phyloP scores from a whole-genome alignment of 306 rosid species.

The Vigna radiata region DNA sequence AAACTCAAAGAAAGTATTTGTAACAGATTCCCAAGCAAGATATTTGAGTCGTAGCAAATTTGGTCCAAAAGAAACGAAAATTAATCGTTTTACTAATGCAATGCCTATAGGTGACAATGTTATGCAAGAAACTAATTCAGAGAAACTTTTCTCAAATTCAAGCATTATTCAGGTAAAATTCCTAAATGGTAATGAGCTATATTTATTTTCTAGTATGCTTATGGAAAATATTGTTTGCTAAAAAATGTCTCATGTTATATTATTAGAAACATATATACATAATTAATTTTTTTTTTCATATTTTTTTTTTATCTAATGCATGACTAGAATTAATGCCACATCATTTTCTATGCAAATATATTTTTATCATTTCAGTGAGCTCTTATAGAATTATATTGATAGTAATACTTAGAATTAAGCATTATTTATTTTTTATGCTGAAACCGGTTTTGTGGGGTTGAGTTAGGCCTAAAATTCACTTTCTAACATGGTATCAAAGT shows the following conservation, averaged over 20 bases:
- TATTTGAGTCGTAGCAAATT: background rate
- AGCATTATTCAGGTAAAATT: slow-evolving; percentile 18
- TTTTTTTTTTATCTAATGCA: no score
- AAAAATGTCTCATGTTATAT: background rate
- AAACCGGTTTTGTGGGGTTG: no score
- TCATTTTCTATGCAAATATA: no score
- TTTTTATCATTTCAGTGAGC: no score
- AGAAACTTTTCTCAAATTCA: slow-evolving; percentile 16
- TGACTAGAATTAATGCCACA: no score
- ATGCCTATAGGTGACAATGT: background rate
- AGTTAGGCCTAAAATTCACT: no score
- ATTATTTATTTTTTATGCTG: no score
- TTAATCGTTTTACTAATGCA: background rate
- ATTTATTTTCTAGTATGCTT: background rate
- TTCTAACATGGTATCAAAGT: no score
- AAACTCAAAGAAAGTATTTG: slow-evolving; percentile 1
- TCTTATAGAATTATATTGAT: no score
- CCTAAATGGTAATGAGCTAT: background rate
- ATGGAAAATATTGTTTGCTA: background rate
- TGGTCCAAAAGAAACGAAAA: slow-evolving; percentile 16
- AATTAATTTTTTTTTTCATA: no score
- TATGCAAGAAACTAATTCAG: background rate
- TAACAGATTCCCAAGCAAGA: slow-evolving; percentile 16
- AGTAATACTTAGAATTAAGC: no score
- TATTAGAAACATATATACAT: background rate